phyloP scores from a whole-genome alignment of 2,329 filamentous ascomycete genomes.

The Alternaria sp. region DNA sequence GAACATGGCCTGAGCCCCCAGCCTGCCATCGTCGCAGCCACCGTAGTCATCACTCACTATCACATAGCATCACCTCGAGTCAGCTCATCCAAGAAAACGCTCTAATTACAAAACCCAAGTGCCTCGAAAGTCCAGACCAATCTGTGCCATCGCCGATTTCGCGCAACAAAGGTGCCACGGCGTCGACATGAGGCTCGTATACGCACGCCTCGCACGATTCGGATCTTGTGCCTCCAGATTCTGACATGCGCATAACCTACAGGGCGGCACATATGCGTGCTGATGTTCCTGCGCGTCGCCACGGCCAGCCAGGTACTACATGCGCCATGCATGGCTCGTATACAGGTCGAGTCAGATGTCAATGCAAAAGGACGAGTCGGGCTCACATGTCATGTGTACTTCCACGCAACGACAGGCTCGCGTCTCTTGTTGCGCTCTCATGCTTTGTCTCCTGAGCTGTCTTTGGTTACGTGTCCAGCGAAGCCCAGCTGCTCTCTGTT shows the following conservation, averaged over 20 bases:
- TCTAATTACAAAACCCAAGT: not conserved
- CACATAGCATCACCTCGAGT: not conserved
- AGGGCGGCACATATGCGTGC: constrained; percentile 1
- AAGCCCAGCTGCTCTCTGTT: constrained; percentile 50
- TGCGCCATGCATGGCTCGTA: not conserved
- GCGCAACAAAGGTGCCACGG: constrained; percentile 14
- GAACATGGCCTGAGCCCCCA: not conserved
- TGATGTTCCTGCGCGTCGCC: constrained; percentile 9
- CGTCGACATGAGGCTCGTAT: constrained; percentile 4
- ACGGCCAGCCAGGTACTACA: constrained; percentile 1
- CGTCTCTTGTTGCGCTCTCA: not conserved
- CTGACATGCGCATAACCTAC: constrained; percentile 9
- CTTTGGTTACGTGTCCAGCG: constrained; percentile 30
- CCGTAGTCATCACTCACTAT: not conserved
- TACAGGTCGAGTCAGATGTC: constrained; percentile 6
- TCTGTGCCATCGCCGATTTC: not conserved
- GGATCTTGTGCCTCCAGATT: constrained; percentile 3
- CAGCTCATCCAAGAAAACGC: not conserved
- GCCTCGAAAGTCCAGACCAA: not conserved
- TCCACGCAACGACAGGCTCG: not conserved
- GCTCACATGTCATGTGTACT: not conserved
- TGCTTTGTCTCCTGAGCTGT: not conserved
- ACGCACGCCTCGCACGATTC: constrained; percentile 3
- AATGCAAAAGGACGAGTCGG: not conserved
- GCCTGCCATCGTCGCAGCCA: not conserved